A percentile compares a stretch with the other conserved stretches of the same genome.
Conservation (phyloP, 106 monocot genomes). For the Phalaenopsis equestris region DNA sequence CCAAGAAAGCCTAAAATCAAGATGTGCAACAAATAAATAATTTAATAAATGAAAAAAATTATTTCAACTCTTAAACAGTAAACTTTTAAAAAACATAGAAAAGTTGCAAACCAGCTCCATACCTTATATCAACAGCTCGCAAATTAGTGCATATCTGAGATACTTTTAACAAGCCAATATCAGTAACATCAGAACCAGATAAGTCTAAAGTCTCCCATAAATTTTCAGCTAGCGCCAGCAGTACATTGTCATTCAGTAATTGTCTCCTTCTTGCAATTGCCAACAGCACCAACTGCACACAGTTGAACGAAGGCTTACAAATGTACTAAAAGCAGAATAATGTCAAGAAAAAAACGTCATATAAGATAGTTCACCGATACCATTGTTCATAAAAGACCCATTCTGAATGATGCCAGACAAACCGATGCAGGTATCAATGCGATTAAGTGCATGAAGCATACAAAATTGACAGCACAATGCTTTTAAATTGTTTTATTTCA, state of each 20-base stretch:
- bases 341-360: not conserved
- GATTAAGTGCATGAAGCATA: not conserved
- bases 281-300: slow-evolving; percentile 57
- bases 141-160: slow-evolving; percentile 56
- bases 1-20: too few relatives aligned
- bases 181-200: slow-evolving; percentile 84
- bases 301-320: not conserved
- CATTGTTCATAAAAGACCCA: not conserved
- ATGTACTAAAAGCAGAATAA: not conserved
- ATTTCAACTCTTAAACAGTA: not conserved
- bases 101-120: slow-evolving; percentile 10
- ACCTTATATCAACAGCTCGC: slow-evolving; percentile 87
- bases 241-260: slow-evolving; percentile 68
- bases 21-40: not conserved
- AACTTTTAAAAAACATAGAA: not conserved
- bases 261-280: slow-evolving; percentile 85
- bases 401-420: not conserved
- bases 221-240: slow-evolving; percentile 57
- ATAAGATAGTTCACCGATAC: not conserved
- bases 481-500: not conserved
- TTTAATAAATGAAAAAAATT: not conserved
- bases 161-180: slow-evolving; percentile 50
- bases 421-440: not conserved
- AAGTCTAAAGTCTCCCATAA: slow-evolving; percentile 86
- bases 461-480: not conserved